Evolutionary conservation across 768 basidiomycete species (phyloP).

Genomic region (Rhodotorula diobovata): DNA sequence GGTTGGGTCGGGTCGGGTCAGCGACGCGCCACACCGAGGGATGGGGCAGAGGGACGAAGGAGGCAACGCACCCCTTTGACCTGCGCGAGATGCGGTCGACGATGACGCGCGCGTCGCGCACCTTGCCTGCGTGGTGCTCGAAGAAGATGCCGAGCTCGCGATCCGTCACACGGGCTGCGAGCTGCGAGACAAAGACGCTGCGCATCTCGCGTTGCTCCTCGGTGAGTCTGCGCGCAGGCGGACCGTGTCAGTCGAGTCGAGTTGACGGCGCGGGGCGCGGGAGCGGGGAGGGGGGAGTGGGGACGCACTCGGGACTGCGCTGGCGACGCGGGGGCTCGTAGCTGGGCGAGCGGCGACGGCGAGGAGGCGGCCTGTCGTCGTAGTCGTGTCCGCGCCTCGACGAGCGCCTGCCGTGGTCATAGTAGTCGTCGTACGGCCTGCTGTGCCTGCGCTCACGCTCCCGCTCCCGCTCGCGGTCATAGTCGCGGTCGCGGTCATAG

Average conservation of each 20-base stretch:
- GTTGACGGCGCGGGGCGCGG: conserved; percentile 20
- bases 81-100: conserved; percentile 89
- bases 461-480: conserved; percentile 44
- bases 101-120: conserved; percentile 93
- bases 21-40: neutral
- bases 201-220: conserved; percentile 97
- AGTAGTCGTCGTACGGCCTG: conserved; percentile 42
- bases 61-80: conserved; percentile 95
- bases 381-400: conserved; percentile 7
- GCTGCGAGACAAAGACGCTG: conserved; percentile 97
- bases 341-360: conserved; percentile 49
- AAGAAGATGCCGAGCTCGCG: conserved; percentile 98
- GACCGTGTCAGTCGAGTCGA: conserved; percentile 44
- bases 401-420: conserved; percentile 13
- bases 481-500: conserved; percentile 52
- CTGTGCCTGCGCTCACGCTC: neutral
- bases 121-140: conserved; percentile 89
- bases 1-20: neutral
- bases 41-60: neutral
- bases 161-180: conserved; percentile 92
- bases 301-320: conserved; percentile 48
- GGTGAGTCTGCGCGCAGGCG: conserved; percentile 52
- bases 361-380: conserved; percentile 42
- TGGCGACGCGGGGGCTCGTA: conserved; percentile 45
- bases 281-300: conserved; percentile 47